Base-by-base conservation (phyloP, 768 basidiomycete species). In the Lactifluus pinguis region DNA sequence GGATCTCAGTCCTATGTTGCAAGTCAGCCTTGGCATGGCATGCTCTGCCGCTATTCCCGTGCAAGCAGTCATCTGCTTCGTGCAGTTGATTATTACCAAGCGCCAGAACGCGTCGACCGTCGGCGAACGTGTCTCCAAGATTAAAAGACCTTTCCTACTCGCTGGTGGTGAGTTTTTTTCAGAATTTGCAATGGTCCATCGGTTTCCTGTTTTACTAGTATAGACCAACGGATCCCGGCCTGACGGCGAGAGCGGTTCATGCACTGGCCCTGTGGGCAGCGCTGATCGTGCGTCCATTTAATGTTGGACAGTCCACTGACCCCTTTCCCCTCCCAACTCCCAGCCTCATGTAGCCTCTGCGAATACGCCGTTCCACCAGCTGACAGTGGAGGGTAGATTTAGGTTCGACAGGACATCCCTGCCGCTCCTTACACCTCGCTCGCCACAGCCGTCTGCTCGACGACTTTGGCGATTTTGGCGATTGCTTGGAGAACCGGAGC, bases 1-100 rank as follows among this genome's bases (percentile, higher is more conserved):
- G 8, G 85, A 80, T 66, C 76, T 93, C 55, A 87, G 85, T 62
- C 87, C 88, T 4, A 87, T 87, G 84, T 89, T 90, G 86, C 89
- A 91, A 69, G 84, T 89, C 62, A 90, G 88, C 29, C 78, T 91
- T 45, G 87, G 89, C 67, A 74, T 89, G 68, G 89, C 87, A 65
- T 65, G 83, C 73, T 9, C 15, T 13, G 2, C 25, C 11, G 6
- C 38, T 21, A 21, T 45, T 19, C n/a, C 30, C 76, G 87, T 62
- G 86, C 87, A 7, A 78, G 78, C 38, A 76, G 79, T n/a, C 69
- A 73, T 41, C 75, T 75, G 6, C 68, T 85, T 57, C 73, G 73
- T 52, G 68, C 90, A 1, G 86, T 89, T 4, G 87, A 86, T 1
- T 89, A 87, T 66, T 90, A 90, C 67, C 86, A 90, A 68, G 88